Base-by-base conservation (phyloP, 805 yeast species). In the Starmerella floricola region DNA sequence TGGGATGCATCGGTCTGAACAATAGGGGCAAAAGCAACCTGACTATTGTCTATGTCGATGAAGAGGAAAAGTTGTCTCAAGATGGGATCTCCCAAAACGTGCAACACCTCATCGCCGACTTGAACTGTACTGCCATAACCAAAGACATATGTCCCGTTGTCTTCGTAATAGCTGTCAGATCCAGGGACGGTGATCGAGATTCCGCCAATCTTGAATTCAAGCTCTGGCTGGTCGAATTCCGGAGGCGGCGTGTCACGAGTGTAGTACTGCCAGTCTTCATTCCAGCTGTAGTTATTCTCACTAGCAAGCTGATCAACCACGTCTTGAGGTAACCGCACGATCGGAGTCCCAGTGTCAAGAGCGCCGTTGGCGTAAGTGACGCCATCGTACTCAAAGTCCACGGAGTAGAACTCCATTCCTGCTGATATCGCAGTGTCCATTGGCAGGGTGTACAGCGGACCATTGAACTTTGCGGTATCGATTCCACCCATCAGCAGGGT, bases 31-130 rank as follows among this genome's bases (percentile, higher is more conserved):
- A 80, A 50, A 2, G 81, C 74, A 31, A 79, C 63, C 52, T 72
- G 67, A 36, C 60, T 61, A 53, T 70, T 70, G 24, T 75, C 82
- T 39, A 77, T 60, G 57, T 80, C 79, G 58, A 71, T 77, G 13
- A 77, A 83, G 23, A 75, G 67, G 57, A 78, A 79, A 2, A 78
- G 77, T 43, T 72, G 66, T 48, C 78, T 63, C 45, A 78, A 59
- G 52, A 78, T 67, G 39, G 69, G 68, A 52, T 76, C 82, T n/a
- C 84, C 49, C 3, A 45, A 34, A 16, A 45, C 35, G 39, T 42
- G 38, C 6, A 38, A 23, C 18, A 33, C n/a, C n/a, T n/a, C n/a
- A n/a, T n/a, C n/a, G n/a, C n/a, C n/a, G n/a, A n/a, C n/a, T n/a
- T n/a, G n/a, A n/a, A n/a, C n/a, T n/a, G n/a, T n/a, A n/a, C n/a